Evolutionary conservation across 192 early-diverging fungal species (phyloP), one percentile per base, ranked within the genome.

Genomic region (Coemansia sp.): DNA sequence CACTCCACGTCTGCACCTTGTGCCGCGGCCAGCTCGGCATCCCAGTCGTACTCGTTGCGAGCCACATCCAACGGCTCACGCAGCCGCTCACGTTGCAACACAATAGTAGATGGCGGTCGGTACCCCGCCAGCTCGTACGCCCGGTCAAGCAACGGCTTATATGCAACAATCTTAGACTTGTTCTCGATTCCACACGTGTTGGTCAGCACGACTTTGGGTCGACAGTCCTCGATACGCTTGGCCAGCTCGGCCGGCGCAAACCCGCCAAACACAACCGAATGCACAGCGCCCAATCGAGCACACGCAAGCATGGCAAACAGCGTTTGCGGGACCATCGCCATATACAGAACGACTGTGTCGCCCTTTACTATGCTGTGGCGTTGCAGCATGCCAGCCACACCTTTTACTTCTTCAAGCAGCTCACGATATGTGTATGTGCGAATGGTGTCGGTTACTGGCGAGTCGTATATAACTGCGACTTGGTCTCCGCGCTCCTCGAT

Each of bases 251-350:
- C 82, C 4, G 88, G 84, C n/a, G 89, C 86, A 77, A 91, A 91
- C 20, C 89, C 89, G 68, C 88, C 88, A 85, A 92, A 92, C 11
- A 92, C 89, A 19, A 93, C 91, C 51, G 87, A 88, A 58, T 93
- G 90, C 11, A 93, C 78, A 11, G 88, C 90, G n/a, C 92, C 94
- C 11, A 94, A 69, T 9, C 92, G 84, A 9, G 88, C 91, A 61
- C 90, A 93, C 4, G 94, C 90, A 11, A 96, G 88, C 87, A 96
- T 93, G 3, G 87, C 88, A 62, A 93, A 72, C 10, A 91, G 79
- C 9, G 92, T 88, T 61, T 95, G 87, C 11, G 88, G 87, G 7
- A 93, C 84, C 90, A 91, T 89, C 20, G 90, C 88, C 89, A 92
- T 91, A 78, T 91, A 94, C 20, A 96, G 82, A 38, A 94, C 61